These are phyloP conservation scores for Melanopsichium pennsylvanicum DNA, from an alignment of 1,284 basidiomycete genomes.

Conservation along the genomic window DNA sequence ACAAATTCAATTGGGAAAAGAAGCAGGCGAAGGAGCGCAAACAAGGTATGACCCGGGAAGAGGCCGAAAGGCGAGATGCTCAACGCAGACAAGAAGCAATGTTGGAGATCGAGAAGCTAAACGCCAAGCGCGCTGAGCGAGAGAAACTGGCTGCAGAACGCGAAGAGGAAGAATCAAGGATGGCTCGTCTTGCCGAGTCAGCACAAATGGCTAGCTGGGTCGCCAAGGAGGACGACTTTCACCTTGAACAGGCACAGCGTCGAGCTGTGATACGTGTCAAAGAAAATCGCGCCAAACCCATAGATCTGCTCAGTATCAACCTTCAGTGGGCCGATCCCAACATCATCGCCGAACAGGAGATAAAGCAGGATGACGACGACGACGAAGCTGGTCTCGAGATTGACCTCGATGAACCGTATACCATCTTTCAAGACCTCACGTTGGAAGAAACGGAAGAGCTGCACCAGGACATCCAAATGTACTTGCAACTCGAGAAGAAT, in stretches of 20 bases:
- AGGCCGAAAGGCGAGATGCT: constrained; percentile 82
- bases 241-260: constrained; percentile 89
- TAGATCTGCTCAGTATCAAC: constrained; percentile 63
- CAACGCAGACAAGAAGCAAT: constrained; percentile 85
- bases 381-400: constrained; percentile 91
- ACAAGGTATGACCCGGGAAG: constrained; percentile 79
- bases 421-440: constrained; percentile 92
- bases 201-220: constrained; percentile 98
- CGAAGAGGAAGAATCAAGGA: constrained; percentile 89
- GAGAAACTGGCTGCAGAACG: constrained; percentile 85
- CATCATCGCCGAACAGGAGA: constrained; percentile 90
- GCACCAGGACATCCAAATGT: constrained; percentile 91
- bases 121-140: constrained; percentile 85
- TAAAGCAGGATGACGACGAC: constrained; percentile 76
- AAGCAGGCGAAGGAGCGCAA: constrained; percentile 95
- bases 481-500: constrained; percentile 83
- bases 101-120: constrained; percentile 85
- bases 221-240: constrained; percentile 94
- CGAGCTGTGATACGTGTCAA: constrained; percentile 92
- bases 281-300: constrained; percentile 80
- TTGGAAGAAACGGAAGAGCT: constrained; percentile 89
- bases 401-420: constrained; percentile 96
- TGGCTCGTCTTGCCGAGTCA: constrained; percentile 87
- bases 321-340: constrained; percentile 69
- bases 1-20: constrained; percentile 98